Base-by-base conservation (phyloP, 2,329 filamentous ascomycete genomes). In the Epichloe sibirici region DNA sequence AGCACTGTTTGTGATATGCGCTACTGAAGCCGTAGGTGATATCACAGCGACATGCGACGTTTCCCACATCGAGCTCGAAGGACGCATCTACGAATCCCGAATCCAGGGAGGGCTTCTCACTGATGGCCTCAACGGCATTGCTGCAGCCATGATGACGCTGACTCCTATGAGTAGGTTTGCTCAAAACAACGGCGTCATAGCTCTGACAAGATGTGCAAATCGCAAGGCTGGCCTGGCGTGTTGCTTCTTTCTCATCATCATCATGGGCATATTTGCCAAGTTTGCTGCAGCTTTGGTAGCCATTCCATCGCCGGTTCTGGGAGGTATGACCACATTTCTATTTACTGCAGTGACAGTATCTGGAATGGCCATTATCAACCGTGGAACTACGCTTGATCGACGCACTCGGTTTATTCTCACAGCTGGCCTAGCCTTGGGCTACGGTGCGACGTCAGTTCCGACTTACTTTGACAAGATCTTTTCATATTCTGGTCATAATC, bases 111-210 rank as follows among this genome's bases (percentile, higher is more conserved):
- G 87, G 37, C 79, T 91, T 15, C 67, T 93, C 3, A 86, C 86
- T 0, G 88, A 93, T 59, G 88, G 87, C 1, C 59, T 90, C 49
- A 88, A 88, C 61, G 86, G 87, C 38, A 71, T 89, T 57, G 71
- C 91, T 15, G 85, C 86, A 15, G 85, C 82, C 1, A 76, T 93
- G 35, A 86, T 83, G 71, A 91, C 87, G 47, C 86, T 88, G 58
- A 87, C 86, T 0, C 86, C 87, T 34, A 87, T 90, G 79, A 83
- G 81, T 1, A 85, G 83, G 0, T 90, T 90, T 59, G 87, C 87
- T 0, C 86, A 90, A 66, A 91, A 91, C 71, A 90, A 91, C 64
- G 87, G 87, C 38, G 86, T 91, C 49, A 90, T 93, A 55, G 85
- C 87, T 0, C 74, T 93, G 45, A 93, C 88, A 0, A 78, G 86